Conservation (phyloP, 495 filamentous ascomycete species). For the Aspergillus sclerotioniger region DNA sequence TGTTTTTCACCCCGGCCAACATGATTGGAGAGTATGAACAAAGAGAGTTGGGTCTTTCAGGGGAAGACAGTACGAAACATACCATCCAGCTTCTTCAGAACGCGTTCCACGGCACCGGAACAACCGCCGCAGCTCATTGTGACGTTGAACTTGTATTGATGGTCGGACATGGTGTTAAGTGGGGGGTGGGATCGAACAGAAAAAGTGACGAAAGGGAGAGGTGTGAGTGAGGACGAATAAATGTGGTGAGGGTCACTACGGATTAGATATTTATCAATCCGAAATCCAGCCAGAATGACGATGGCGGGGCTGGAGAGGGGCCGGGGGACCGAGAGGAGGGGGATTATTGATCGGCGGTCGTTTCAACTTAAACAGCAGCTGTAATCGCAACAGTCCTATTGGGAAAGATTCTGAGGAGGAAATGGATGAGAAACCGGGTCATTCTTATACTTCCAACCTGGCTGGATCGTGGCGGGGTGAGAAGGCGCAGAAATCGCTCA, state of each 20-base stretch:
- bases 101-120: slow-evolving; percentile 76
- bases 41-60: background rate
- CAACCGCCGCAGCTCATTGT: slow-evolving; percentile 68
- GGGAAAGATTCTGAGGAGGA: background rate
- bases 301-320: background rate
- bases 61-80: slow-evolving; percentile 22
- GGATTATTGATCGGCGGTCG: background rate
- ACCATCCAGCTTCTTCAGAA: slow-evolving; percentile 95
- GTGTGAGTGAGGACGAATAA: slow-evolving; percentile 1
- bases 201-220: slow-evolving; percentile 1
- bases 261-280: background rate
- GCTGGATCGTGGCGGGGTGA: slow-evolving; percentile 6
- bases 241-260: background rate
- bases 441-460: background rate
- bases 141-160: slow-evolving; percentile 70
- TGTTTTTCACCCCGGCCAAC: background rate
- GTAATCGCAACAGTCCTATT: background rate
- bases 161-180: slow-evolving; percentile 50
- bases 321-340: background rate
- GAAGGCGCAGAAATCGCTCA: slow-evolving; percentile 13
- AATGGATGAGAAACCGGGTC: background rate
- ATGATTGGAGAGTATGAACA: background rate
- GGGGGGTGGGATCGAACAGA: background rate
- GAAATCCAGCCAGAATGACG: background rate
- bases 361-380: background rate